Base-by-base conservation (phyloP, 495 filamentous ascomycete genomes). In the Talaromyces liani region DNA sequence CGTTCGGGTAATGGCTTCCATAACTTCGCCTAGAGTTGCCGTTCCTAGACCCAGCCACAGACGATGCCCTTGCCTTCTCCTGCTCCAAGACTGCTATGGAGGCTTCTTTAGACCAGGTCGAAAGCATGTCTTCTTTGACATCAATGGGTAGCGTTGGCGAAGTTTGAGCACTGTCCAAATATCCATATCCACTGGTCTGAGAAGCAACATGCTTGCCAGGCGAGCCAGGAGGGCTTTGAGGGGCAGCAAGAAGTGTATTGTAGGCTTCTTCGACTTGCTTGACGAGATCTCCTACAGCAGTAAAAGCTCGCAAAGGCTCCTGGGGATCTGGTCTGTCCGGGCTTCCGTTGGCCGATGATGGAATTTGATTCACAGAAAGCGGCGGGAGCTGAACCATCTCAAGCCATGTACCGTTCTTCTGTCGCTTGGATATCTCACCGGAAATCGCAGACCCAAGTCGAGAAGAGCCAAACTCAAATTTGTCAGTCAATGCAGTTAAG, bases 41-140 rank as follows among this genome's bases (percentile, higher is more conserved):
- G n/a, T 79, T 77, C 67, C 83, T 85, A 63, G 89, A 89, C 29
- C 89, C 91, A 68, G 75, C 90, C 63, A 93, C 75, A n/a, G 89
- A 92, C 18, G 82, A 76, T 1, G 86, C 82, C 65, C 86, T 78
- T n/a, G 72, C 83, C 68, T 84, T 91, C 45, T 85, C 84, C 60
- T 82, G 85, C 67, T 91, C 88, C 31, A 87, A 80, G 22, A 80
- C 80, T 7, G 85, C 82, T 31, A 96, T 74, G 56, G 87, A 88
- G 7, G 77, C 73, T 64, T 94, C 91, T 65, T 85, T 86, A 41
- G 82, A 87, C 93, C 93, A 97, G 33, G 88, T 82, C 12, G 86
- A 79, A 68, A 93, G 80, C 79, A 91, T 81, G 66, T 89, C 84
- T 56, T 93, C 89, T 64, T 81, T 86, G 62, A 89, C 82, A 18